Evolutionary conservation across 129 eudicot genomes (phyloP).

Genomic region (Solidago caesia): DNA sequence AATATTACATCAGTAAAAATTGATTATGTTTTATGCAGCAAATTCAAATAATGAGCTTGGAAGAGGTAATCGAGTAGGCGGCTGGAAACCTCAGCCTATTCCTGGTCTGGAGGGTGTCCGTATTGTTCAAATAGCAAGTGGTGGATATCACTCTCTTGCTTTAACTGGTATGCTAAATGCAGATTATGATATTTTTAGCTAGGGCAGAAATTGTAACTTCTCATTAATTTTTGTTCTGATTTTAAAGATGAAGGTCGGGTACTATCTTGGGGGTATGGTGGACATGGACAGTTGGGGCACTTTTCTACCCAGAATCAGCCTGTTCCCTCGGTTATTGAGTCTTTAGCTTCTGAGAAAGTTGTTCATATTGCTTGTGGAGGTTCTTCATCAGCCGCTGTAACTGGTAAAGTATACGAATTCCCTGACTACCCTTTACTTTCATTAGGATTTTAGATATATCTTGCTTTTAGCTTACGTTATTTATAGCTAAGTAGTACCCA

Average conservation of each 20-base stretch:
- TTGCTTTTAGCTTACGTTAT: not conserved
- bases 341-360: slow-evolving; percentile 65
- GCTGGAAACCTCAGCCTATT: slow-evolving; percentile 86
- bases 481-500: not conserved
- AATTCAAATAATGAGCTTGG: slow-evolving; percentile 96
- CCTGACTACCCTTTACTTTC: not conserved
- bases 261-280: slow-evolving; percentile 96
- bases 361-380: slow-evolving; percentile 92
- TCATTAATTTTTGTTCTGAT: not conserved
- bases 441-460: not conserved
- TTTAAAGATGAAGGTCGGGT: slow-evolving; percentile 76
- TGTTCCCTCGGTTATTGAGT: slow-evolving; percentile 59
- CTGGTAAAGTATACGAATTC: slow-evolving; percentile 50
- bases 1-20: not conserved
- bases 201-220: not conserved
- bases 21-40: slow-evolving; percentile 41
- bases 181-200: not conserved
- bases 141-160: slow-evolving; percentile 98
- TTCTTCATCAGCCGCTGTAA: slow-evolving; percentile 92
- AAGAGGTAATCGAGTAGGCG: slow-evolving; percentile 82
- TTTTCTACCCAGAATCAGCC: slow-evolving; percentile 67
- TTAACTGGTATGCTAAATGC: slow-evolving; percentile 61
- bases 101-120: slow-evolving; percentile 63
- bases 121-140: slow-evolving; percentile 79
- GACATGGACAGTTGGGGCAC: slow-evolving; percentile 94